Evolutionary conservation across 257 asterid genomes (phyloP), one percentile per base, ranked within the genome.

Genomic region (Voacanga thouarsii): DNA sequence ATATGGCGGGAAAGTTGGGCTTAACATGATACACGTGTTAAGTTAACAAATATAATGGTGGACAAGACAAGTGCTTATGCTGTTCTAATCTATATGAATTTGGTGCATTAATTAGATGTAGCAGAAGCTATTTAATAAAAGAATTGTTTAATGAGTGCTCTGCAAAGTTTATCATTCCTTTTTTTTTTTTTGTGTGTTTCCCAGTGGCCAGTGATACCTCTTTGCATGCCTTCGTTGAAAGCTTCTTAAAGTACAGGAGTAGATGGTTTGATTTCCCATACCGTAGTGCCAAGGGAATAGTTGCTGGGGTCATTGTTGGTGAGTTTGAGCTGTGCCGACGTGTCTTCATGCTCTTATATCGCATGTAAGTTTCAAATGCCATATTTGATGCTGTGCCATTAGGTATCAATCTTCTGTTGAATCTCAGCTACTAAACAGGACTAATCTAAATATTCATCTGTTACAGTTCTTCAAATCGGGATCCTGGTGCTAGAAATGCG

Each of bases 231-330:
- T 96, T 93, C 80, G 89, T 96, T 37, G 98, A 96, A 86, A 96
- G 97, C 87, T 93, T 88, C 79, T 85, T 93, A 80, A 96, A 90
- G 86, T 93, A 88, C 79, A 90, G 94, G 89, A 90, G 93, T 84
- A 88, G 99, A 77, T 96, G 98, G 98, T 92, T 89, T 87, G 99
- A 96, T 87, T 93, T 96, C 78, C 98, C 98, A 0, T 86, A 96
- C 78, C 97, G 90, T 19, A 92, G 94, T 71, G 88, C 92, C 45
- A 83, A 80, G 63, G 95, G 93, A 74, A 82, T 72, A 45, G 96
- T 89, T 77, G 94, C 99, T 78, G 99, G 99, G 60, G 95, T 92
- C 74, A 81, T 96, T 74, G 89, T 92, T 72, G 97, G 97, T 41
- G 97, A 96, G 78, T 81, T 83, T 75, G 98, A 96, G 91, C 91